Evolutionary conservation across 805 yeast genomes (phyloP), one percentile per base, ranked within the genome.

Genomic region (Myxozyma geophila): DNA sequence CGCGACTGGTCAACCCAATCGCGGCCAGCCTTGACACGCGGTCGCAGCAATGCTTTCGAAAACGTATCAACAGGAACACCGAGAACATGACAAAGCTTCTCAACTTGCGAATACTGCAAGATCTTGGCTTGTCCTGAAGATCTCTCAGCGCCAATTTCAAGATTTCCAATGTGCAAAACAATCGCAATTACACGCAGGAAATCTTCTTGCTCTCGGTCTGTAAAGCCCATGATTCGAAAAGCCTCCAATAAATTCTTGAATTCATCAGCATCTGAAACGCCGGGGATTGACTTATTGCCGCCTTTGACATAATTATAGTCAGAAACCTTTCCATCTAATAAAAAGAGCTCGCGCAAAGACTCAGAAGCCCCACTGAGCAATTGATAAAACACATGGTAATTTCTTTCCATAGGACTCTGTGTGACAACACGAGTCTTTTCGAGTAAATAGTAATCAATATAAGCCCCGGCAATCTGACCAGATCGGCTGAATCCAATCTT

Each of bases 311-410:
- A 93, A 21, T 77, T 78, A 74, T 86, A 89, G 21, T 69, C 67
- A 19, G 77, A 74, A 8, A 74, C 73, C 0, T 81, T 80, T 35
- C 85, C 77, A 28, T 78, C 75, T 6, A 90, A 75, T 33, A 72
- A 66, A 21, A 78, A 72, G 28, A 66, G 60, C 39, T 71, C 59
- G 40, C 71, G 67, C 48, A 76, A 58, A n/a, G 81, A 82, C 1
- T 75, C 74, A 1, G 82, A 76, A 0, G 87, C 82, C 21, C 97
- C 97, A 52, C 82, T 80, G 43, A 95, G 76, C 47, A 95, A 76
- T 73, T 95, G 98, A 76, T 95, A 95, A 74, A 95, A 95, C 4
- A 92, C 84, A 74, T 95, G 99, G 74, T 93, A 95, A 74, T 92
- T 95, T 75, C 99, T 83, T 77, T 95, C 99, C 21, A 82, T 78